Conservation (phyloP, 345 rosid genomes). For the Mercurialis annua region DNA sequence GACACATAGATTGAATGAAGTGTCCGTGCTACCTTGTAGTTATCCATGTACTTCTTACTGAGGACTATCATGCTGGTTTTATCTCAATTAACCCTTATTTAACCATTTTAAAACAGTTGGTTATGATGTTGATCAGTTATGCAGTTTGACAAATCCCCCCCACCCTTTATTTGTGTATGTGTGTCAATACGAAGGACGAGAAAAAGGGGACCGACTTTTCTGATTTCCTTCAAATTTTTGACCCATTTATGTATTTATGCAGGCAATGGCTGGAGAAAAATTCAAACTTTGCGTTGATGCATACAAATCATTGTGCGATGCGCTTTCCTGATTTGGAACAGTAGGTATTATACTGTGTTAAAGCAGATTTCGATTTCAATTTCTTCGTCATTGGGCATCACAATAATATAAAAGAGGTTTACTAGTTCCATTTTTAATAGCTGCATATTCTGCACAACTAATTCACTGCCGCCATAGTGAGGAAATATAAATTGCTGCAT, state of each 20-base stretch:
- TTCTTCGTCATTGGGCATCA: neutral
- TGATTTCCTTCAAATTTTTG: too few relatives aligned
- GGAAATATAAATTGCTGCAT: neutral
- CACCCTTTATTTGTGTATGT: neutral
- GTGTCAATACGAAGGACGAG: neutral
- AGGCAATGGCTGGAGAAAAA: constrained; percentile 82
- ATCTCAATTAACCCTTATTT: neutral
- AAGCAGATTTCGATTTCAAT: neutral
- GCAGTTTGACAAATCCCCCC: too few relatives aligned
- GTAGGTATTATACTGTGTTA: neutral
- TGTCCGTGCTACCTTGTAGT: too few relatives aligned
- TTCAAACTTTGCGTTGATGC: constrained; percentile 74
- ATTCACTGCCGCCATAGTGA: neutral
- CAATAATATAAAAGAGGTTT: neutral
- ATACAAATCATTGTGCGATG: constrained; percentile 69
- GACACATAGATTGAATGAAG: too few relatives aligned
- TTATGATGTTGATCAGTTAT: too few relatives aligned
- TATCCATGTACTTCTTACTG: neutral
- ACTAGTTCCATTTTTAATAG: neutral
- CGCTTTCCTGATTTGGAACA: constrained; percentile 34
- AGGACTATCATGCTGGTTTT: neutral
- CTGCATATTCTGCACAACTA: neutral
- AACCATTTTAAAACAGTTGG: neutral
- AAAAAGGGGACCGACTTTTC: too few relatives aligned
- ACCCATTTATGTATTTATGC: constrained; percentile 20